Base-by-base conservation (phyloP, 805 yeast genomes). In the Yarrowia phangngaensis region DNA sequence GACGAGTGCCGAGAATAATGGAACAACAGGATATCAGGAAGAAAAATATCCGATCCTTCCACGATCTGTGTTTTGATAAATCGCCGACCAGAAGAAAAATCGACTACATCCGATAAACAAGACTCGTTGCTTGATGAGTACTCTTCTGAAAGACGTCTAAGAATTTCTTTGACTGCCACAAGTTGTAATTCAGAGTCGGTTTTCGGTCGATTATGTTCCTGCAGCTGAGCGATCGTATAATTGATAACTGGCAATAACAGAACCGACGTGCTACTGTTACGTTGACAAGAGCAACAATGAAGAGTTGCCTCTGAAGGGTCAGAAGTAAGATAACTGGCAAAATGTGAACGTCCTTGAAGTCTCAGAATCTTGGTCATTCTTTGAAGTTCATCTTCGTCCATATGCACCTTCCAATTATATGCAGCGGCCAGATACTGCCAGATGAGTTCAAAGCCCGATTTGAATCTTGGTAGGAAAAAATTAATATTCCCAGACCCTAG, bases 1-100 rank as follows among this genome's bases (percentile, higher is more conserved):
- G 48, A 41, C n/a, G 48, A 41, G 16, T 41, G 48, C 3, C 48
- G 27, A 14, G 48, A 29, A 12, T 41, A 41, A n/a, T 29, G 48
- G 6, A 41, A 41, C 22, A 41, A 13, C 5, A 41, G 35, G 20
- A 29, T 15, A 20, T 41, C 48, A n/a, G 48, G 48, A 29, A 29
- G 35, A 8, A 12, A 41, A 6, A 29, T n/a, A 2, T 28, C 28
- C 6, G n/a, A 8, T 4, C 34, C 34, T 6, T 40, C 14, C 7
- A 22, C 32, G 8, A 27, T 20, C 3, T 8, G n/a, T 13, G 28
- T 15, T 5, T 41, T 41, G 48, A 29, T 41, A 12, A 27, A 38
- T 16, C 48, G 20, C 22, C 30, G 48, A 3, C 48, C 48, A 3
- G 35, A 41, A 2, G 6, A 15, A 4, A 23, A 16, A 8, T 38